Evolutionary conservation across 2,329 filamentous ascomycete genomes (phyloP).

Genomic region (Aschersonia sp.): DNA sequence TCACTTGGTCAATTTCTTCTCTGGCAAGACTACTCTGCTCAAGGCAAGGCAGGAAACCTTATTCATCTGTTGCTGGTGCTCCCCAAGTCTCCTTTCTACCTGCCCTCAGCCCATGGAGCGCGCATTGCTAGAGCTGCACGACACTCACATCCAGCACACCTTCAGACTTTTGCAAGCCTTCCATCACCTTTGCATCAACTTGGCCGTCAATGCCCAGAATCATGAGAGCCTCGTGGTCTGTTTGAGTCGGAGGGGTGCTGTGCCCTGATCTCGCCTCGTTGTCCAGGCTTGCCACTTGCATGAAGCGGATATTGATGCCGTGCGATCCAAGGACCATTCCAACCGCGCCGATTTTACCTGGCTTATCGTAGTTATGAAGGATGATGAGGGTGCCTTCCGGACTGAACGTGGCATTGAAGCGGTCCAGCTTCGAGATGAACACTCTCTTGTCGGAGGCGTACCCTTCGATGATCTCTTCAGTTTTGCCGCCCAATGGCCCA

Average conservation of each 20-base stretch:
- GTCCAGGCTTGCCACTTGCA: constrained; percentile 52
- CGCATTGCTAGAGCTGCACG: constrained; percentile 22
- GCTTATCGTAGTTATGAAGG: constrained; percentile 66
- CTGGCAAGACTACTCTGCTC: too few relatives aligned
- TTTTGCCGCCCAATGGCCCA: constrained; percentile 8
- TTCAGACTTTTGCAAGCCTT: constrained; percentile 30
- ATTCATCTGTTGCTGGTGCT: neutral
- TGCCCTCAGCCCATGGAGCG: neutral
- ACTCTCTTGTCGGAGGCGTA: constrained; percentile 49
- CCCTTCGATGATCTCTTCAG: constrained; percentile 42
- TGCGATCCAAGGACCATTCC: constrained; percentile 54
- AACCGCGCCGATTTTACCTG: constrained; percentile 71
- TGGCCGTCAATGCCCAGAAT: constrained; percentile 59
- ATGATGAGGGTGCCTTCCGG: constrained; percentile 64
- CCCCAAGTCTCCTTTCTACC: neutral
- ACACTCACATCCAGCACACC: constrained; percentile 42
- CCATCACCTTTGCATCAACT: constrained; percentile 41
- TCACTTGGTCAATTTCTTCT: too few relatives aligned
- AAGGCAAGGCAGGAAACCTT: neutral
- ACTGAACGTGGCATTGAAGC: constrained; percentile 59
- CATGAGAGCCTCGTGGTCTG: constrained; percentile 60
- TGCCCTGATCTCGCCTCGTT: constrained; percentile 8
- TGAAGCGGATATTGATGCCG: constrained; percentile 66
- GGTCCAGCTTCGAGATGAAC: constrained; percentile 58
- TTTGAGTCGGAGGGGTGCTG: constrained; percentile 8